phyloP scores from a whole-genome alignment of 2,329 filamentous ascomycete species.

The Cercospora brassicicola region DNA sequence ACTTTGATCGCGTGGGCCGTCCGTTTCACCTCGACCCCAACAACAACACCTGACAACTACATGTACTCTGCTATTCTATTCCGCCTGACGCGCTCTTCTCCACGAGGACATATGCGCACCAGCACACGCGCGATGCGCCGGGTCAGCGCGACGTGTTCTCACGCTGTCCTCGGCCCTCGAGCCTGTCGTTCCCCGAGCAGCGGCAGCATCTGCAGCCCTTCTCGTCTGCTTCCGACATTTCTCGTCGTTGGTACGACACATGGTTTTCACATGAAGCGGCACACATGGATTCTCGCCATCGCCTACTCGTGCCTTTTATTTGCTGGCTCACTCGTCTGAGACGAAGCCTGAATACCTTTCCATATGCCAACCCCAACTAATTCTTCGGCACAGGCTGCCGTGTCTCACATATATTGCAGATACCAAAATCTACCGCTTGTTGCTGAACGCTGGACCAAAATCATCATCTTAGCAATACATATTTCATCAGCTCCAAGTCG shows the following conservation, averaged over 20 bases:
- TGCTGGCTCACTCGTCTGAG: not conserved
- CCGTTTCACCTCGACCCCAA: not conserved
- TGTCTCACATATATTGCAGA: not conserved
- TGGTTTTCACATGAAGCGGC: not conserved
- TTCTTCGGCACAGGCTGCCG: not conserved
- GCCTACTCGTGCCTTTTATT: not conserved
- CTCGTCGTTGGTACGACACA: not conserved
- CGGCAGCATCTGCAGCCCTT: not conserved
- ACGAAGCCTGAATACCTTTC: not conserved
- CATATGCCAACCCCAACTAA: not conserved
- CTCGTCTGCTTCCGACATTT: not conserved
- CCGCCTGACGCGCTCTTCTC: not conserved
- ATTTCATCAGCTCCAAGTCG: not conserved
- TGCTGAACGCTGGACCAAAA: constrained; percentile 2
- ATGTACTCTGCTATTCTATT: not conserved
- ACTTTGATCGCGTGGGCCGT: constrained; percentile 1
- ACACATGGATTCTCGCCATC: not conserved
- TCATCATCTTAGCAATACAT: not conserved
- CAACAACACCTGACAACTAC: not conserved
- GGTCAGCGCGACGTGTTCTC: not conserved
- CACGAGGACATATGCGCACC: not conserved
- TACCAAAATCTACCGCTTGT: not conserved
- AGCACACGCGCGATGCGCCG: not conserved
- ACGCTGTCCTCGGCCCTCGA: not conserved
- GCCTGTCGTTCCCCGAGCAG: not conserved